These are phyloP conservation scores for Nannochloropsis oceanica DNA, from an alignment of 108 stramenopile genomes.

Conservation along the genomic window DNA sequence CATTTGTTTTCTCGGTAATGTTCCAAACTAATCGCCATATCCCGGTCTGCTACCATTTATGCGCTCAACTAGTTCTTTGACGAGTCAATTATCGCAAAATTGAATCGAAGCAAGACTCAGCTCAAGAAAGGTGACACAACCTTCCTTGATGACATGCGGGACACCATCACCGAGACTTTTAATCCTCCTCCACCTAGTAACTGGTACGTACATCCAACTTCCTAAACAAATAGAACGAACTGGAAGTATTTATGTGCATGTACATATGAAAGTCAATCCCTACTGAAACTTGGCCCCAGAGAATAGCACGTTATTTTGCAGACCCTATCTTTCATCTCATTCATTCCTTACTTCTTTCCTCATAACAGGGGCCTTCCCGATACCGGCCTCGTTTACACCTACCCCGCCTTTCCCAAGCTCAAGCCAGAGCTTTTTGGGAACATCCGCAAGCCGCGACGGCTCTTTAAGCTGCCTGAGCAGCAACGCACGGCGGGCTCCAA, in stretches of 20 bases:
- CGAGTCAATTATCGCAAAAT: slow-evolving; percentile 34
- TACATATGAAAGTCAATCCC: too few relatives aligned
- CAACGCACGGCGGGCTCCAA: background rate
- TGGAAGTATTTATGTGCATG: too few relatives aligned
- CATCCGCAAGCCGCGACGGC: slow-evolving; percentile 12
- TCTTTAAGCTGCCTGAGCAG: slow-evolving; percentile 25
- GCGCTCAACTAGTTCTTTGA: slow-evolving; percentile 23
- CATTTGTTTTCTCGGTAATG: too few relatives aligned
- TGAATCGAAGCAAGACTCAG: slow-evolving; percentile 23
- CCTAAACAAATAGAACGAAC: too few relatives aligned
- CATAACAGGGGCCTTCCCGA: slow-evolving; percentile 24
- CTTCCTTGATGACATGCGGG: slow-evolving; percentile 33
- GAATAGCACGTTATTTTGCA: too few relatives aligned
- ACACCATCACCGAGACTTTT: slow-evolving; percentile 19
- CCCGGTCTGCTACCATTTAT: too few relatives aligned
- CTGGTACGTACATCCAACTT: background rate
- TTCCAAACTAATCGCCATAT: too few relatives aligned
- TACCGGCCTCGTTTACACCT: slow-evolving; percentile 12
- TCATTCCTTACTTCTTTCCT: background rate
- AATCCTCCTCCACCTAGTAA: slow-evolving; percentile 10
- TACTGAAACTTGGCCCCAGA: too few relatives aligned
- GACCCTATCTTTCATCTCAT: background rate
- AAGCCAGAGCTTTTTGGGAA: slow-evolving; percentile 14
- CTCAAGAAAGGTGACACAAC: slow-evolving; percentile 31
- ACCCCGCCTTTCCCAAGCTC: slow-evolving; percentile 13